Base-by-base conservation (phyloP, 148 eudicot genomes). In the Dianthus caryophyllus region DNA sequence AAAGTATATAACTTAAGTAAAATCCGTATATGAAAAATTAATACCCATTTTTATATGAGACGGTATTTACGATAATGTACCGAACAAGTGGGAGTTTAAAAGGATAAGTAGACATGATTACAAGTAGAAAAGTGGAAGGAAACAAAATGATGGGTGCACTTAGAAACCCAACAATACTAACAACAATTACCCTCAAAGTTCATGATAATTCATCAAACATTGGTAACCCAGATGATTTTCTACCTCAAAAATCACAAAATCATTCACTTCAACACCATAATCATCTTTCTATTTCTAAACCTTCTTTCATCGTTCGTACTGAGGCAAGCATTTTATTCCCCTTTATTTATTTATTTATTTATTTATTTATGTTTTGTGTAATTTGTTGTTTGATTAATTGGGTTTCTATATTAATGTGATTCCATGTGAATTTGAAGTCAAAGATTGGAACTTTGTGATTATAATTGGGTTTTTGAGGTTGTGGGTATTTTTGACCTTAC, bases 221-320 rank as follows among this genome's bases (percentile, higher is more conserved):
- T 9, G 57, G 66, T 15, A 78, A 66, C 38, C 41, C 64, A 9
- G 71, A 78, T 11, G 81, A 78, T 41, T 73, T 78, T 69, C 18
- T 78, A n/a, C 81, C 77, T 60, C 71, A 56, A 4, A 53, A 59
- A 64, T 25, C 64, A 12, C 74, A 44, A 43, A 6, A 22, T 9
- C 43, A 24, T 21, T 53, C 62, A 9, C 0, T 13, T 12, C 79
- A 66, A 46, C 36, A 31, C 33, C 80, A 70, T 31, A 67, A 46
- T 63, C 74, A 36, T 27, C 84, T 86, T 44, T 84, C 87, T 13
- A 4, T 78, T 36, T 68, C 88, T 8, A 87, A 82, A 63, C 96
- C 89, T 24, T 79, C 92, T n/a, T 78, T 84, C 75, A 43, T 83
- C 26, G 79, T 89, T 67, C 82, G 76, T 69, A 76, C 96, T 10